Evolutionary conservation across 192 early-diverging fungal species (phyloP).

Genomic region (Globomyces pollinis-pini): DNA sequence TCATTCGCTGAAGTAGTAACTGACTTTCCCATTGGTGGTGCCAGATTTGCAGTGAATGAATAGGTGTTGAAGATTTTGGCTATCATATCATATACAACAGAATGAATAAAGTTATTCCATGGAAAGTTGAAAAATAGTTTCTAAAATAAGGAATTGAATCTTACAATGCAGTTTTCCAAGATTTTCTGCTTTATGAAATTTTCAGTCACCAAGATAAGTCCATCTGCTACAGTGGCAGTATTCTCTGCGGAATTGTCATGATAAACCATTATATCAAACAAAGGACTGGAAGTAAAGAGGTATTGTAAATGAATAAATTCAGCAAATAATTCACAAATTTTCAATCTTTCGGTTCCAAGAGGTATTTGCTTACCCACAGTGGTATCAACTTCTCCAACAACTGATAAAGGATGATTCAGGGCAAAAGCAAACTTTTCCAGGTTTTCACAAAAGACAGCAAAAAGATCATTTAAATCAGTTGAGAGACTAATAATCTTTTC

Average conservation of each 20-base stretch:
- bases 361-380: conserved; percentile 71
- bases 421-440: conserved; percentile 71
- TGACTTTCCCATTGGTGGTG: conserved; percentile 8
- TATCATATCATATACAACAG: conserved; percentile 97
- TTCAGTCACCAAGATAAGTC: conserved; percentile 41
- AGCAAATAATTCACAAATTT: conserved; percentile 96
- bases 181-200: conserved; percentile 41
- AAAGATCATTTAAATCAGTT: conserved; percentile 83
- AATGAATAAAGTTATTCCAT: conserved; percentile 99
- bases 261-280: conserved; percentile 43
- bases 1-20: background rate
- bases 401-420: conserved; percentile 64
- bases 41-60: conserved; percentile 23
- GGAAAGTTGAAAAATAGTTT: conserved; percentile 88
- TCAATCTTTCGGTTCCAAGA: conserved; percentile 91
- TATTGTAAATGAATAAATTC: conserved; percentile 86
- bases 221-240: conserved; percentile 37
- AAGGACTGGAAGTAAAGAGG: conserved; percentile 47
- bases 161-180: conserved; percentile 45
- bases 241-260: background rate
- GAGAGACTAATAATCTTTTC: conserved; percentile 46
- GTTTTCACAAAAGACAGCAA: conserved; percentile 72
- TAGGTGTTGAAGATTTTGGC: conserved; percentile 56
- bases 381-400: conserved; percentile 62
- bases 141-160: conserved; percentile 11